Percentiles rank a stretch among this genome's conserved stretches.
Evolutionary conservation across 2,329 filamentous ascomycete genomes (phyloP).

Genomic region (Colletotrichum orbiculare): DNA sequence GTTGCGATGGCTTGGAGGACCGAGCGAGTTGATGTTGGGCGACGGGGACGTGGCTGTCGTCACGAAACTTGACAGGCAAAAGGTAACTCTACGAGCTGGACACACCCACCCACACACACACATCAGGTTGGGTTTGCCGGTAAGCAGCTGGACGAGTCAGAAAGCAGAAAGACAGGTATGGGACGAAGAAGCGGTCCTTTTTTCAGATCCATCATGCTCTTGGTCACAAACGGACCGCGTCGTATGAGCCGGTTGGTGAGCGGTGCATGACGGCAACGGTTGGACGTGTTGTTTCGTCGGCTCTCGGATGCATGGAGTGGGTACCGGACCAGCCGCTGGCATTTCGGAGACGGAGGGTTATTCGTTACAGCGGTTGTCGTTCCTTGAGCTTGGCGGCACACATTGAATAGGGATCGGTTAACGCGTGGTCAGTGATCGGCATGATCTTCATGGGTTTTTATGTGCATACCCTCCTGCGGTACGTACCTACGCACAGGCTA

Average conservation of each 20-base stretch:
- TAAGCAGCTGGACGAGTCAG: conserved; percentile 17
- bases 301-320: conserved; percentile 24
- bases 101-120: not conserved
- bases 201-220: conserved; percentile 6
- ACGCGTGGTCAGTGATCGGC: too few species aligned
- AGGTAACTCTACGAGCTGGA: not conserved
- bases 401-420: too few species aligned
- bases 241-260: conserved; percentile 12
- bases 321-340: conserved; percentile 5
- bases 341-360: conserved; percentile 8
- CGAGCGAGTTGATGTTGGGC: not conserved
- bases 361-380: not conserved
- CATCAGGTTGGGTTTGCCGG: not conserved
- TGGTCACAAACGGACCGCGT: not conserved
- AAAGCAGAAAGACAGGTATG: conserved; percentile 1
- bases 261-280: conserved; percentile 24
- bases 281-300: conserved; percentile 33
- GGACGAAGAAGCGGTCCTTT: conserved; percentile 13
- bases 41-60: conserved; percentile 5
- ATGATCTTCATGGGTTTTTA: too few species aligned
- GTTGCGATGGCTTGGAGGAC: not conserved
- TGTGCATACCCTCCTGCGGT: too few species aligned
- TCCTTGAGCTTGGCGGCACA: not conserved
- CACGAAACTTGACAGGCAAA: conserved; percentile 33
- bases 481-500: too few species aligned